Evolutionary conservation across 192 early-diverging fungal species (phyloP).

Genomic region (Oehlia diaphana): DNA sequence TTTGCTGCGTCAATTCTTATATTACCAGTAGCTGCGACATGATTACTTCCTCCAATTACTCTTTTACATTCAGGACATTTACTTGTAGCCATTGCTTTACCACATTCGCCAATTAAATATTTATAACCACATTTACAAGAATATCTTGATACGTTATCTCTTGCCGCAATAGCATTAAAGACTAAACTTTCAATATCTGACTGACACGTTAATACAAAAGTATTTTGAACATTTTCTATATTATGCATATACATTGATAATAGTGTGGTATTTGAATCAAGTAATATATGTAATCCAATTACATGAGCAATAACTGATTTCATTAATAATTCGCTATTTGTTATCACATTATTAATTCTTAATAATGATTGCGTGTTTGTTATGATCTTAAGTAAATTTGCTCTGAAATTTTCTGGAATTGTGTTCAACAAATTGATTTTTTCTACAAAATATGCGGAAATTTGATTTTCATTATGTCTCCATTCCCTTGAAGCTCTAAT

Average conservation of each 20-base stretch:
- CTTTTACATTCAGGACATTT: constrained; percentile 1
- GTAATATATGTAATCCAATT: constrained; percentile 9
- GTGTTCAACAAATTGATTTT: neutral
- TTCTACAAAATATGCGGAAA: neutral
- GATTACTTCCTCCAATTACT: neutral
- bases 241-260: constrained; percentile 14
- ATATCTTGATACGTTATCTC: neutral
- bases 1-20: neutral
- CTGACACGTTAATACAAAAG: constrained; percentile 8
- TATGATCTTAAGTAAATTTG: neutral
- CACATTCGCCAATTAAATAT: constrained; percentile 1
- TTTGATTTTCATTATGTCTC: neutral
- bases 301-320: constrained; percentile 21
- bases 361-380: neutral
- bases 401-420: neutral
- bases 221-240: neutral
- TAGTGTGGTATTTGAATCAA: constrained; percentile 5
- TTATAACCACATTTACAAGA: neutral
- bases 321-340: constrained; percentile 12
- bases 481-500: constrained; percentile 21
- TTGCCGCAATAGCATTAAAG: neutral
- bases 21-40: neutral
- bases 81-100: neutral
- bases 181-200: constrained; percentile 17
- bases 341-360: neutral